Evolutionary conservation across 2,329 filamentous ascomycete genomes (phyloP).

Genomic region (Westerdykella sp.): DNA sequence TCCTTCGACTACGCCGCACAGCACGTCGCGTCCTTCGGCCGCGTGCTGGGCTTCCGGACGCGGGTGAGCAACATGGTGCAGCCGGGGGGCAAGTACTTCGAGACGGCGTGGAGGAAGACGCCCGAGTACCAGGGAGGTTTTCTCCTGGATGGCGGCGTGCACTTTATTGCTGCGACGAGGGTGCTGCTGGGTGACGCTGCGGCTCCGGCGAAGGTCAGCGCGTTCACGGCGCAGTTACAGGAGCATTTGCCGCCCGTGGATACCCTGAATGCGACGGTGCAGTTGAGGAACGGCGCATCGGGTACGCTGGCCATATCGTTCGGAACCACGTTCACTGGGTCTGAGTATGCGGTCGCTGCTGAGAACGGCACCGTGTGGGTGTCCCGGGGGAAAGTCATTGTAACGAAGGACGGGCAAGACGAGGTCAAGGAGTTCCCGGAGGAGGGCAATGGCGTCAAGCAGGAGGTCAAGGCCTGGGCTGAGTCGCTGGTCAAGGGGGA

Average conservation of each 20-base stretch:
- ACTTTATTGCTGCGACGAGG: slow-evolving; percentile 60
- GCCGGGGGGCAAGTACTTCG: slow-evolving; percentile 50
- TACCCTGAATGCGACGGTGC: slow-evolving; percentile 56
- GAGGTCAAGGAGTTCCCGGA: slow-evolving; percentile 43
- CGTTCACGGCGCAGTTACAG: slow-evolving; percentile 51
- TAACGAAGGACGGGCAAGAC: slow-evolving; percentile 21
- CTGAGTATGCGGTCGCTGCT: slow-evolving; percentile 53
- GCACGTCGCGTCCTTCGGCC: slow-evolving; percentile 49
- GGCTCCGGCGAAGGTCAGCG: slow-evolving; percentile 46
- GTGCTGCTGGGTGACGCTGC: slow-evolving; percentile 47
- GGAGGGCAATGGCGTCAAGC: slow-evolving; percentile 49
- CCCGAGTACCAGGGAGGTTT: slow-evolving; percentile 71
- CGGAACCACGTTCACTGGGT: slow-evolving; percentile 51
- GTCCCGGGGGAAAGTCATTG: slow-evolving; percentile 37
- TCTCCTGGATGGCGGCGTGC: slow-evolving; percentile 69
- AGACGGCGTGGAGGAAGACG: slow-evolving; percentile 58
- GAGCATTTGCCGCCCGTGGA: slow-evolving; percentile 59
- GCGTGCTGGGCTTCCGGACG: slow-evolving; percentile 50
- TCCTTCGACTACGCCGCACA: slow-evolving; percentile 49
- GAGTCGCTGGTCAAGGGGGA: slow-evolving; percentile 46
- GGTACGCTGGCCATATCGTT: slow-evolving; percentile 55
- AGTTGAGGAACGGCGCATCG: slow-evolving; percentile 48
- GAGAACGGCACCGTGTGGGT: slow-evolving; percentile 53
- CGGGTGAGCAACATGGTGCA: slow-evolving; percentile 43
- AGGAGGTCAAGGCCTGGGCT: slow-evolving; percentile 58